A percentile compares a stretch with the other conserved stretches of the same genome.
Evolutionary conservation across 2,329 filamentous ascomycete genomes (phyloP).

Genomic region (Hymenoscyphus repandus): DNA sequence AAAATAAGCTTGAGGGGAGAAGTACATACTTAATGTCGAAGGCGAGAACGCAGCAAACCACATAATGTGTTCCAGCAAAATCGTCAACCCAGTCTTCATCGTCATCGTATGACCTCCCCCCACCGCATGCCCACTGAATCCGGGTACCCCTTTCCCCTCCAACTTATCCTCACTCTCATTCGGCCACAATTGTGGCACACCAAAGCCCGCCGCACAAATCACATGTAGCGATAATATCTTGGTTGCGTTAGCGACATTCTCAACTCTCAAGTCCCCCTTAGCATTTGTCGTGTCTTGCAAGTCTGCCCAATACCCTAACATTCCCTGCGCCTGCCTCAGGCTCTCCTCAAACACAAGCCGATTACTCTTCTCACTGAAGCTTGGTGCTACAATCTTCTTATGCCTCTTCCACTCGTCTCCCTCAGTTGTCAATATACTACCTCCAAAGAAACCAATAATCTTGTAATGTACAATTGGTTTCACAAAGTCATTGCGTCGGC

Average conservation of each 20-base stretch:
- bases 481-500: constrained; percentile 26
- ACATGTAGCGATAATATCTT: constrained; percentile 48
- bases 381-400: constrained; percentile 28
- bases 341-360: constrained; percentile 38
- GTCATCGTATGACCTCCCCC: constrained; percentile 37
- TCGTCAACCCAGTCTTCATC: constrained; percentile 44
- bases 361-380: constrained; percentile 43
- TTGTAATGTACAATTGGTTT: constrained; percentile 29
- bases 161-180: constrained; percentile 35
- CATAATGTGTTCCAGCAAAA: constrained; percentile 43
- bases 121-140: constrained; percentile 16
- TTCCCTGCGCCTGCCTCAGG: constrained; percentile 40
- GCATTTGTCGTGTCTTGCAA: constrained; percentile 4
- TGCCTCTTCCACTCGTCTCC: constrained; percentile 31
- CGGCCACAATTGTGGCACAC: constrained; percentile 30
- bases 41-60: constrained; percentile 41
- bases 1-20: neutral
- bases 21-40: constrained; percentile 37
- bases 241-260: constrained; percentile 38
- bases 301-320: constrained; percentile 35
- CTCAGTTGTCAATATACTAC: constrained; percentile 29
- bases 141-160: constrained; percentile 13
- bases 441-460: constrained; percentile 30
- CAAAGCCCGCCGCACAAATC: constrained; percentile 50
- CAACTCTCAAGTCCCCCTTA: constrained; percentile 29